These are phyloP conservation scores for Rhodotorula kratochvilovae DNA, from an alignment of 768 basidiomycete species.

Conservation along the genomic window DNA sequence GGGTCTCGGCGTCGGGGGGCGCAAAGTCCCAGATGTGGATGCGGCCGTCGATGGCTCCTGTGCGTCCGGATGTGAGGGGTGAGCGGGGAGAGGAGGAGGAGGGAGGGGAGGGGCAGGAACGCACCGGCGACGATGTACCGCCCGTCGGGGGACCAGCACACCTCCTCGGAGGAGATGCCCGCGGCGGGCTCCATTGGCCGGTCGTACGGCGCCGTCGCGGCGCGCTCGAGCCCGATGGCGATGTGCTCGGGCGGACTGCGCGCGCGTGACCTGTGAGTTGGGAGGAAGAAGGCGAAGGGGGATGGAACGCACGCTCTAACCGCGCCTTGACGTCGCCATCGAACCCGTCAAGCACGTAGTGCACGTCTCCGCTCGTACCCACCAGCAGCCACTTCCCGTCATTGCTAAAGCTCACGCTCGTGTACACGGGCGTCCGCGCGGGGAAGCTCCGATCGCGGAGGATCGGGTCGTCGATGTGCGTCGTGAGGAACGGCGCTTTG, in stretches of 20 bases:
- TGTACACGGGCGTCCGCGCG: slow-evolving; percentile 82
- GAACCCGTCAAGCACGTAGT: slow-evolving; percentile 89
- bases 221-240: slow-evolving; percentile 73
- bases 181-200: slow-evolving; percentile 60
- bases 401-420: slow-evolving; percentile 81
- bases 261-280: no score
- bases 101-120: slow-evolving; percentile 5
- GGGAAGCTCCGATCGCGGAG: slow-evolving; percentile 71
- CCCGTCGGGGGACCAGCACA: slow-evolving; percentile 90
- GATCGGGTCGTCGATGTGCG: slow-evolving; percentile 70
- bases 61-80: neutral
- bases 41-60: slow-evolving; percentile 61
- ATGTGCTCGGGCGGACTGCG: neutral
- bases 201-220: slow-evolving; percentile 51
- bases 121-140: slow-evolving; percentile 81
- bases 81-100: no score
- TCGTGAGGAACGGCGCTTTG: slow-evolving; percentile 82
- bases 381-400: slow-evolving; percentile 85
- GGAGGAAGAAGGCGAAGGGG: no score
- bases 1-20: slow-evolving; percentile 48
- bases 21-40: slow-evolving; percentile 79
- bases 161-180: slow-evolving; percentile 87
- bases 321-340: slow-evolving; percentile 77
- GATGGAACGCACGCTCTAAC: slow-evolving; percentile 48
- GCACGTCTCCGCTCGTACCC: slow-evolving; percentile 85